Evolutionary conservation across 2,329 filamentous ascomycete species (phyloP).

Genomic region (Fusarium sp.): DNA sequence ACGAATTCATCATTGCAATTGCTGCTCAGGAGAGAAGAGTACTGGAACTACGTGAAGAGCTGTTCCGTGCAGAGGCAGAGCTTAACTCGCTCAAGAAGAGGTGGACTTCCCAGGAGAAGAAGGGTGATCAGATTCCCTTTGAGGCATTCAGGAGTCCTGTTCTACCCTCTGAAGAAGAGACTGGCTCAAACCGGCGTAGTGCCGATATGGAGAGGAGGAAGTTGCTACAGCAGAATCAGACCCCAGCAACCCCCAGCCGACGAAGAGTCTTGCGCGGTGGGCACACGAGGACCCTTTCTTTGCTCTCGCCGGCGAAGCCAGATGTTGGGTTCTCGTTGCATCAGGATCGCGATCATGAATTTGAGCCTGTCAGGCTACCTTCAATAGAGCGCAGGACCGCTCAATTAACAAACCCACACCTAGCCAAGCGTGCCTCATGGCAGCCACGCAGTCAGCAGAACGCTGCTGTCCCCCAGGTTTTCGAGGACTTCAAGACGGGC

Average conservation of each 20-base stretch:
- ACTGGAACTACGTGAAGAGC: conserved; percentile 89
- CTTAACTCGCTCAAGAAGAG: conserved; percentile 82
- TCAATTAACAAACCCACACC: conserved; percentile 52
- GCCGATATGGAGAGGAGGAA: conserved; percentile 80
- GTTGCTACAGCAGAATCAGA: conserved; percentile 65
- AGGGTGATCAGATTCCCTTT: conserved; percentile 67
- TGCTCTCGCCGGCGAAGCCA: conserved; percentile 77
- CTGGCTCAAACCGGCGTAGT: conserved; percentile 54
- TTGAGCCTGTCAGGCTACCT: conserved; percentile 42
- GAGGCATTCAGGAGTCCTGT: conserved; percentile 64
- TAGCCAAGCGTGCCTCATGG: conserved; percentile 71
- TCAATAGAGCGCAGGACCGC: conserved; percentile 47
- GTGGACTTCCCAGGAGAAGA: conserved; percentile 85
- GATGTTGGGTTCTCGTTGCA: conserved; percentile 56
- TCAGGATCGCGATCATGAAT: conserved; percentile 51
- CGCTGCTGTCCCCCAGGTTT: conserved; percentile 77
- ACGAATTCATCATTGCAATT: conserved; percentile 85
- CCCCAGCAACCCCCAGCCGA: conserved; percentile 55
- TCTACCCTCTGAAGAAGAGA: conserved; percentile 44
- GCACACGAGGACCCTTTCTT: conserved; percentile 75
- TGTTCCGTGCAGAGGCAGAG: conserved; percentile 84
- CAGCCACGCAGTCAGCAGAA: conserved; percentile 63
- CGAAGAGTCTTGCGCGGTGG: conserved; percentile 77
- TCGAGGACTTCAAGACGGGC: conserved; percentile 89
- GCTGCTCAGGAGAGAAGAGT: conserved; percentile 93